phyloP scores from a whole-genome alignment of 495 filamentous ascomycete species.

The Echria macrotheca region DNA sequence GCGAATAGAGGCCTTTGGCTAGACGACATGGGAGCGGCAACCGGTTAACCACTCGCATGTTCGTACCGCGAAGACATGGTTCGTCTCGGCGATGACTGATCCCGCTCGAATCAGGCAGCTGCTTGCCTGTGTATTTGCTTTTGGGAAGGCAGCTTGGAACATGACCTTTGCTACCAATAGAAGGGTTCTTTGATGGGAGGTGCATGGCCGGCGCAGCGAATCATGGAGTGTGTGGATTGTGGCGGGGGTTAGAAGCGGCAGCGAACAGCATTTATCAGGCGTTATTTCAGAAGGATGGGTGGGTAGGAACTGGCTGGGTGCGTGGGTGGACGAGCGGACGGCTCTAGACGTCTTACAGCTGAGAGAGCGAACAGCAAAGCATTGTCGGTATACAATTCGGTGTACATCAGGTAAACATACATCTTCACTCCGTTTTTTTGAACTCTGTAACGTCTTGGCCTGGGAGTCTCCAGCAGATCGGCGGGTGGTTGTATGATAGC shows the following conservation, averaged over 20 bases:
- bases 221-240: background rate
- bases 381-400: too few relatives aligned
- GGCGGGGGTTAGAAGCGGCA: background rate
- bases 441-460: too few relatives aligned
- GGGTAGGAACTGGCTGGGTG: background rate
- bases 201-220: background rate
- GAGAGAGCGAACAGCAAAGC: too few relatives aligned
- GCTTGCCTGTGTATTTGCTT: background rate
- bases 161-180: constrained; percentile 3
- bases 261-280: constrained; percentile 1
- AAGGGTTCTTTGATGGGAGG: background rate
- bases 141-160: background rate
- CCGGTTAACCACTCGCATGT: too few relatives aligned
- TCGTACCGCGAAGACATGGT: too few relatives aligned
- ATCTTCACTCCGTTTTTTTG: too few relatives aligned
- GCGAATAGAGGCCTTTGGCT: constrained; percentile 21
- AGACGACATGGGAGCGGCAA: background rate
- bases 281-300: background rate
- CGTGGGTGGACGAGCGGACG: background rate
- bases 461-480: too few relatives aligned
- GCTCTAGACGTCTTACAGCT: background rate
- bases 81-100: background rate
- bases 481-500: too few relatives aligned
- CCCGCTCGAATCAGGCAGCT: background rate
- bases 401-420: too few relatives aligned